These are phyloP conservation scores for Lophiotrema nucula DNA, from an alignment of 495 filamentous ascomycete species.

Conservation along the genomic window DNA sequence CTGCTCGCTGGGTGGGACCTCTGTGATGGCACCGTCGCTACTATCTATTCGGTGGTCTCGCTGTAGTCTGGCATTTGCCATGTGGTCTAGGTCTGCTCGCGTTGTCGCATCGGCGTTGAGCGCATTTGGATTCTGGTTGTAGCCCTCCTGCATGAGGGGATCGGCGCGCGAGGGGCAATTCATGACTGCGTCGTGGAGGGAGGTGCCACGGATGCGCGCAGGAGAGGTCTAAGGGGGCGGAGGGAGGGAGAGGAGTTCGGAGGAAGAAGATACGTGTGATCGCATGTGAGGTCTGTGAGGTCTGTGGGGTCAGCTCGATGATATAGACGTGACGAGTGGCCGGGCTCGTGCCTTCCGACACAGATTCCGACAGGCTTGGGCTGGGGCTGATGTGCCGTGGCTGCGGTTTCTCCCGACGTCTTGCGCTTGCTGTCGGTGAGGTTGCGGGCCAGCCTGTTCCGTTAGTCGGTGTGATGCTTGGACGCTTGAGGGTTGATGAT, in stretches of 20 bases:
- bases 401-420: neutral
- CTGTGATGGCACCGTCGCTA: constrained; percentile 23
- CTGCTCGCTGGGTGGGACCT: constrained; percentile 17
- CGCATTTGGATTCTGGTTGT: constrained; percentile 58
- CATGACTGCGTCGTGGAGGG: constrained; percentile 39
- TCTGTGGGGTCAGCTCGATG: neutral
- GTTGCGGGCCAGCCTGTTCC: constrained; percentile 2
- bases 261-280: neutral
- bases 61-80: constrained; percentile 52
- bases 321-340: neutral
- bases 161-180: constrained; percentile 58
- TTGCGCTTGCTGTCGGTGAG: neutral
- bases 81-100: constrained; percentile 57
- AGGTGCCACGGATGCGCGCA: neutral
- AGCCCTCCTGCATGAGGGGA: constrained; percentile 47
- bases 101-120: constrained; percentile 58
- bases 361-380: neutral
- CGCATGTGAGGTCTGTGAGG: neutral
- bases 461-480: constrained; percentile 12
- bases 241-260: neutral
- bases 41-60: constrained; percentile 39
- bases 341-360: neutral
- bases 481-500: neutral
- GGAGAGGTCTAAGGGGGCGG: neutral
- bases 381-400: too few species aligned